A percentile compares a stretch with the other conserved stretches of the same genome.
phyloP scores from a whole-genome alignment of 352 stramenopile genomes.

The Pythium rishiriense region DNA sequence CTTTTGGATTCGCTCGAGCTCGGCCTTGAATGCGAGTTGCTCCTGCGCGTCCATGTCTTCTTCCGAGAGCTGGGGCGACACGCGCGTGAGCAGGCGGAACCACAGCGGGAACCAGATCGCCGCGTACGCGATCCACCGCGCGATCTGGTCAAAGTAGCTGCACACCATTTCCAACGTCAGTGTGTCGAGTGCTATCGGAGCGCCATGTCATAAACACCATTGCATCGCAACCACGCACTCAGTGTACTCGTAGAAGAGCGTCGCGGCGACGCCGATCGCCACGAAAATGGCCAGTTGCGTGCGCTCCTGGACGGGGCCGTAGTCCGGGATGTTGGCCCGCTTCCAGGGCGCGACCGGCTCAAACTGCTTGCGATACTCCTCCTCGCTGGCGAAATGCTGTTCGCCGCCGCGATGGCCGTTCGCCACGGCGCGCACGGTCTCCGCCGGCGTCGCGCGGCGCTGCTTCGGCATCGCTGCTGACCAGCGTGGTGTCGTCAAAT shows the following conservation, averaged over 20 bases:
- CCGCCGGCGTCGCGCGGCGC: constrained; percentile 11
- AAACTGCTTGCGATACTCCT: constrained; percentile 60
- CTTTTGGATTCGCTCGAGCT: constrained; percentile 44
- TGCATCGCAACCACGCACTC: too few species aligned
- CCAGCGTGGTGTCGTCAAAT: neutral
- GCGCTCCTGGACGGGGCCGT: constrained; percentile 60
- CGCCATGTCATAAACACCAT: too few species aligned
- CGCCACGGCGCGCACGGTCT: constrained; percentile 31
- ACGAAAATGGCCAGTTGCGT: constrained; percentile 72
- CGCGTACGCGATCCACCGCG: constrained; percentile 68
- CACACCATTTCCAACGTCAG: neutral
- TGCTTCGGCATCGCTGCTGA: constrained; percentile 31
- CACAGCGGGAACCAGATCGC: constrained; percentile 85
- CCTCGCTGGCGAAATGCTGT: too few species aligned
- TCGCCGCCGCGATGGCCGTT: constrained; percentile 19
- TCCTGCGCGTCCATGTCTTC: constrained; percentile 57
- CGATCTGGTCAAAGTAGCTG: constrained; percentile 74
- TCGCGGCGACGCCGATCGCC: constrained; percentile 61
- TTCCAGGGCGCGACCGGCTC: constrained; percentile 85
- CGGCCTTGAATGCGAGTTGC: constrained; percentile 43
- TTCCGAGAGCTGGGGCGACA: constrained; percentile 63
- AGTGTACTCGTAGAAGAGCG: constrained; percentile 70
- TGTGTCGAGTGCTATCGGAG: too few species aligned
- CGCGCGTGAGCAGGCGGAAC: constrained; percentile 67
- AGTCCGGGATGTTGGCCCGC: constrained; percentile 75